Percentiles rank a stretch among this genome's conserved stretches.
Evolutionary conservation across 768 basidiomycete genomes (phyloP).

Genomic region (Phlebiopsis flavidoalba): DNA sequence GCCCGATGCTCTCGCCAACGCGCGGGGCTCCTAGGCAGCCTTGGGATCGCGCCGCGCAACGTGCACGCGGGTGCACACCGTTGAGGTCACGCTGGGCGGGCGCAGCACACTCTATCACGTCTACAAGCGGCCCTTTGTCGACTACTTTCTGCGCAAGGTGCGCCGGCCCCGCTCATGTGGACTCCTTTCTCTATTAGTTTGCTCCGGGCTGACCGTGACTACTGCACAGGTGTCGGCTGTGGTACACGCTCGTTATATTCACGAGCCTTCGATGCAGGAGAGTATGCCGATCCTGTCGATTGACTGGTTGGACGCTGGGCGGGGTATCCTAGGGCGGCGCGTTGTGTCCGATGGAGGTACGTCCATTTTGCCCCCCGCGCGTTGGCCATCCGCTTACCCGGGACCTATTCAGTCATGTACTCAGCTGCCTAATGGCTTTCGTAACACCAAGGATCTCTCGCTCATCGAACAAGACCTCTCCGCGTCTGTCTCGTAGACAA

Average conservation of each 20-base stretch:
- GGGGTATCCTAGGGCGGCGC: slow-evolving; percentile 83
- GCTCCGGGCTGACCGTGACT: background rate
- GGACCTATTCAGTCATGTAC: slow-evolving; percentile 71
- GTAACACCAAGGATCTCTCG: slow-evolving; percentile 87
- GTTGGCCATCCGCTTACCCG: background rate
- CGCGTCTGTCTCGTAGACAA: slow-evolving; percentile 95
- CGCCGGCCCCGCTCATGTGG: slow-evolving; percentile 15
- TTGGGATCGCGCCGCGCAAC: slow-evolving; percentile 45
- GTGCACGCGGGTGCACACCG: slow-evolving; percentile 77
- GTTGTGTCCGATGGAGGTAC: slow-evolving; percentile 90
- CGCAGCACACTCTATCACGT: slow-evolving; percentile 93
- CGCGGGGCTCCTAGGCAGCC: slow-evolving; percentile 45
- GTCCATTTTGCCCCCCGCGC: slow-evolving; percentile 27
- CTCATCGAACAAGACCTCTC: slow-evolving; percentile 86
- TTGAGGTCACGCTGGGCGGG: slow-evolving; percentile 89
- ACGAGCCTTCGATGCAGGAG: slow-evolving; percentile 99
- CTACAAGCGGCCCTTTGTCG: slow-evolving; percentile 96
- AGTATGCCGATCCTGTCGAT: slow-evolving; percentile 99
- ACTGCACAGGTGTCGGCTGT: slow-evolving; percentile 76
- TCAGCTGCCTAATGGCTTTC: slow-evolving; percentile 80
- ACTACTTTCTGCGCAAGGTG: slow-evolving; percentile 89
- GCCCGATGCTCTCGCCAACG: slow-evolving; percentile 51
- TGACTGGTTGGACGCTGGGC: slow-evolving; percentile 96
- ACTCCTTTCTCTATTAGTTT: background rate
- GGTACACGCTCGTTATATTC: slow-evolving; percentile 99